Evolutionary conservation across 306 rosid genomes (phyloP), one percentile per base, ranked within the genome.

Genomic region (Citrullus colocynthis): DNA sequence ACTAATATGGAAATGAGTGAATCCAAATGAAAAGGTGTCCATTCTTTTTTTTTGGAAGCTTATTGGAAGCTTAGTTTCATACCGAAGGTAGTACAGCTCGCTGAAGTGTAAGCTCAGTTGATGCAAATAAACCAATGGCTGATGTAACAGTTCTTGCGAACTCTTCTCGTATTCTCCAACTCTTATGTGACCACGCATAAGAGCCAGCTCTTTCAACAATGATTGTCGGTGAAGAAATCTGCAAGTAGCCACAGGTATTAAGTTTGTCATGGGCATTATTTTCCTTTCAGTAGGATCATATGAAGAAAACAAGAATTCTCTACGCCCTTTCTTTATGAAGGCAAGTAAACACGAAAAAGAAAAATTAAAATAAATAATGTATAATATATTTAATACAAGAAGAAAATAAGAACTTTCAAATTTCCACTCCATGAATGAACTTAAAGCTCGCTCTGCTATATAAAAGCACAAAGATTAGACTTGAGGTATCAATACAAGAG

Each of bases 111-210:
- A 96, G 97, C 80, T 96, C 99, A 6, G 98, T 91, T 6, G 99
- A 82, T 28, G 99, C 83, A 87, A 96, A 96, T 81, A 93, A 92
- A 74, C 91, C 94, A 80, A 93, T 91, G 75, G 98, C 98, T 52
- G 96, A 88, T 7, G 99, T 96, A 83, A 96, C 97, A 6, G 99
- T 96, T 60, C 99, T 93, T 3, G 89, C 92, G 82, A 96, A 96
- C 86, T 96, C 99, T 84, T 96, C 98, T 75, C 99, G 87, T 57
- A 92, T 91, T 86, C 99, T 93, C 99, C 99, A 93, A 85, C 97
- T 93, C 87, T 80, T 96, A 89, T 93, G 91, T 18, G 85, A 76
- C 99, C 99, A 96, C 54, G 98, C 99, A 87, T 83, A 93, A 76
- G 97, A 87, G 72, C 99, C 99, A 13, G 99, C 97, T 87, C 99